Percentiles rank a stretch among this genome's conserved stretches.
phyloP scores from a whole-genome alignment of 345 rosid genomes.

The Gossypium bickii region DNA sequence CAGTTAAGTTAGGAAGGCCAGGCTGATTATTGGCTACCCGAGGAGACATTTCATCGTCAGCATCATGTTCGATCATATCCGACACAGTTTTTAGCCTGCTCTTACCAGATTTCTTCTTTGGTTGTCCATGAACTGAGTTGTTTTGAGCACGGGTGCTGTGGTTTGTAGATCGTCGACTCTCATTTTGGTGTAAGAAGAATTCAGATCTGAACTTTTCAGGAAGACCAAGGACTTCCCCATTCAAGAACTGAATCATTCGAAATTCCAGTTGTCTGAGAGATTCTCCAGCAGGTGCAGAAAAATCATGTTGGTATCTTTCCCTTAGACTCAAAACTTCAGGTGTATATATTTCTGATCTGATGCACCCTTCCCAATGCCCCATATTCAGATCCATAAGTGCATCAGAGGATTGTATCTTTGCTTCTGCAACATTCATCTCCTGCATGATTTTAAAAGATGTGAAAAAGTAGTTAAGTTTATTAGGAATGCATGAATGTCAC shows the following conservation, averaged over 20 bases:
- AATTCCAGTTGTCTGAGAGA: constrained; percentile 89
- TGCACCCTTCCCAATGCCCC: constrained; percentile 86
- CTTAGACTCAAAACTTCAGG: constrained; percentile 55
- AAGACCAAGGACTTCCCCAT: constrained; percentile 50
- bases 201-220: constrained; percentile 67
- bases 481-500: neutral
- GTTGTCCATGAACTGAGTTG: constrained; percentile 37
- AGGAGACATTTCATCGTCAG: constrained; percentile 61
- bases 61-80: constrained; percentile 56
- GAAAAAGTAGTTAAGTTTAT: neutral
- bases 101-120: constrained; percentile 81
- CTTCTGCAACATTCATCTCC: constrained; percentile 79
- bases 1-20: constrained; percentile 36
- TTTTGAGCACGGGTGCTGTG: constrained; percentile 18
- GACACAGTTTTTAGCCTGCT: constrained; percentile 84
- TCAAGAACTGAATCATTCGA: constrained; percentile 82
- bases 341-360: constrained; percentile 49
- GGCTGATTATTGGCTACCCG: constrained; percentile 43
- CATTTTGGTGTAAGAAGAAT: constrained; percentile 39
- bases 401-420: constrained; percentile 65
- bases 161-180: constrained; percentile 40
- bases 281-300: constrained; percentile 77
- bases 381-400: constrained; percentile 68
- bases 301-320: constrained; percentile 78
- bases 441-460: constrained; percentile 30